phyloP scores from a whole-genome alignment of 2,329 filamentous ascomycete genomes.

The Curvularia spicifera region DNA sequence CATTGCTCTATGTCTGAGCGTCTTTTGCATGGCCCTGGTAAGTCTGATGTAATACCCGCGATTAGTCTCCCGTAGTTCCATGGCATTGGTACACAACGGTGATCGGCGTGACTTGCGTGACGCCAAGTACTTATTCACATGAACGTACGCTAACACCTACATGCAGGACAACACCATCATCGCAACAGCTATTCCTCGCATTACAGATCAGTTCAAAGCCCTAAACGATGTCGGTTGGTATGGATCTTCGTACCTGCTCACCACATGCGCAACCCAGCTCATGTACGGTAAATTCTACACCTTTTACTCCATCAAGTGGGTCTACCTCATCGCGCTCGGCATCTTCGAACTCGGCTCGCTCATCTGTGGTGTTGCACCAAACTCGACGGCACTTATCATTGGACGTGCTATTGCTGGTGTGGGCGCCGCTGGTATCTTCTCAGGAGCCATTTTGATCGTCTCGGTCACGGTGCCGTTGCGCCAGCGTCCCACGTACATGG shows the following conservation, averaged over 20 bases:
- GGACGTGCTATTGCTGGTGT: slow-evolving; percentile 60
- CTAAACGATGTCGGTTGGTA: slow-evolving; percentile 58
- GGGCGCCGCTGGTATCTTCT: slow-evolving; percentile 59
- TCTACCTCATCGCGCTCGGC: slow-evolving; percentile 53
- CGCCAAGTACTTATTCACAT: neutral
- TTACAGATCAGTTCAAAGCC: slow-evolving; percentile 57
- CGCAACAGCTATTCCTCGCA: slow-evolving; percentile 56
- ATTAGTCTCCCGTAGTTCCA: slow-evolving; percentile 3
- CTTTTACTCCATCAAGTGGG: slow-evolving; percentile 56
- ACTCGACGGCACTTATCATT: slow-evolving; percentile 58
- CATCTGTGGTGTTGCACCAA: slow-evolving; percentile 59
- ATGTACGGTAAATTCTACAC: slow-evolving; percentile 55
- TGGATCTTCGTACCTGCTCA: slow-evolving; percentile 52
- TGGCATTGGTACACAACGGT: slow-evolving; percentile 2
- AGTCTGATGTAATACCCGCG: slow-evolving; percentile 11
- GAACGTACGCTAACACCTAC: slow-evolving; percentile 3
- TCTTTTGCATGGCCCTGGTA: slow-evolving; percentile 51
- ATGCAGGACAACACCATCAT: slow-evolving; percentile 57
- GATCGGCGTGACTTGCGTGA: slow-evolving; percentile 7
- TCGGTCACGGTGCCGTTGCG: slow-evolving; percentile 54
- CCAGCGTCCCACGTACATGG: slow-evolving; percentile 58
- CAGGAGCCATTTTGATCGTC: slow-evolving; percentile 57
- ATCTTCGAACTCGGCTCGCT: slow-evolving; percentile 62
- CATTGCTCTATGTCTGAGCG: slow-evolving; percentile 43
- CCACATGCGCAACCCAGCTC: slow-evolving; percentile 50